Evolutionary conservation across 495 filamentous ascomycete species (phyloP), one percentile per base, ranked within the genome.

Genomic region (Aspergillus biplanus): DNA sequence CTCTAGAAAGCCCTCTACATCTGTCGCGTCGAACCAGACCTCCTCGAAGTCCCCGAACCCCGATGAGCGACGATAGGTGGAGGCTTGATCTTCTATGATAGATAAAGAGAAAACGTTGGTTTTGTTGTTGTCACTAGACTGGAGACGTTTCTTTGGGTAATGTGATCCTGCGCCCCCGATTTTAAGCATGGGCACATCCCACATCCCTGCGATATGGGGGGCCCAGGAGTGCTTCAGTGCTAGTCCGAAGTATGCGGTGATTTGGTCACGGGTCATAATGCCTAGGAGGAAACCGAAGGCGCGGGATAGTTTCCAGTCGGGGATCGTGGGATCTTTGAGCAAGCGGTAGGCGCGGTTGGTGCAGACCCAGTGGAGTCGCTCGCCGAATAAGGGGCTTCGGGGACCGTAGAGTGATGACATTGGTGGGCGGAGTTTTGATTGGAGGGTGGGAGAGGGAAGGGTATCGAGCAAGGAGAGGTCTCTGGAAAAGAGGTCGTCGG

Each of bases 121-220:
- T 27, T 27, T 27, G 21, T 2, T 27, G 21, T 27, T 27, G 21
- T 27, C 21, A 27, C 2, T 27, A 27, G 21, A 27, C 21, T 27
- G 21, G 39, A n/a, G 39, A 9, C 3, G 39, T 44, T 44, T 44
- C 39, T n/a, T 11, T 7, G 47, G 47, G 47, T 50, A 50, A 18
- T 50, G 47, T 7, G 47, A 50, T n/a, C 47, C 47, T 18, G 47
- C 47, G 16, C 47, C 47, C 5, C 47, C 47, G 6, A 50, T 50
- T 9, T 7, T 18, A 3, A 50, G 6, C 47, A 50, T 31, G 5
- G 47, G 47, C 5, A 50, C 8, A 18, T 50, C 27, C 15, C 47
- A 50, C 6, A 21, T 9, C 7, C 27, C n/a, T 0, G 27, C 15
- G 16, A 50, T 7, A 1, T 50, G n/a, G 0, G n/a, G 13, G 7